A percentile compares a stretch with the other conserved stretches of the same genome.
These are phyloP conservation scores for Blastobotrys malaysiensis DNA, from an alignment of 1,139 yeast species.

Conservation along the genomic window DNA sequence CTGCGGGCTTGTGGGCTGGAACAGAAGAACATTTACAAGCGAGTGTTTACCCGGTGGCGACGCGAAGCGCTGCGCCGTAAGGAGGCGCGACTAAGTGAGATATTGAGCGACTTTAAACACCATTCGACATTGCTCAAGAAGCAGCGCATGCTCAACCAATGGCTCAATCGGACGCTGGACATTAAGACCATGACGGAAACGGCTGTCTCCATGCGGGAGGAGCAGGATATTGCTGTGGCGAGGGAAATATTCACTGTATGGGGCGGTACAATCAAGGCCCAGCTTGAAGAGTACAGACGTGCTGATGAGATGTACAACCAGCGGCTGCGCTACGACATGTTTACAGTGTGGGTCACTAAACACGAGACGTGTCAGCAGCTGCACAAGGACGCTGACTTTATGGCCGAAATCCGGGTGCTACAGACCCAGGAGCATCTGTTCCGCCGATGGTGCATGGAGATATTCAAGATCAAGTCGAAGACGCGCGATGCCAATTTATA, in stretches of 20 bases:
- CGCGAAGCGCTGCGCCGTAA: conserved; percentile 2
- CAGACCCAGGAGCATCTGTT: conserved; percentile 16
- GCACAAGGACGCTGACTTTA: conserved; percentile 14
- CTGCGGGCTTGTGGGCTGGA: conserved; percentile 10
- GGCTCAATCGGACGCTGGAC: conserved; percentile 4
- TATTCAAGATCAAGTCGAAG: conserved; percentile 22
- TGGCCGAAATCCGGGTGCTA: conserved; percentile 12
- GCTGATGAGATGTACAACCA: conserved; percentile 10
- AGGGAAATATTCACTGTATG: background rate
- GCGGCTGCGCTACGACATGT: conserved; percentile 1
- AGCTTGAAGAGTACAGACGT: background rate
- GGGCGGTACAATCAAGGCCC: conserved; percentile 5
- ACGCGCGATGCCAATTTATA: conserved; percentile 24
- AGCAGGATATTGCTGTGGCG: background rate
- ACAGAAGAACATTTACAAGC: background rate
- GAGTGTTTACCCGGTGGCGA: conserved; percentile 2
- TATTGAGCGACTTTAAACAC: background rate
- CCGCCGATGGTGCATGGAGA: conserved; percentile 24
- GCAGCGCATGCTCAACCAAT: background rate
- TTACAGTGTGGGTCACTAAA: conserved; percentile 10
- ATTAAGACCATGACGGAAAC: conserved; percentile 1
- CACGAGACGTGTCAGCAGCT: conserved; percentile 3
- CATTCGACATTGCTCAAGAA: background rate
- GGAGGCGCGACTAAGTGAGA: conserved; percentile 4
- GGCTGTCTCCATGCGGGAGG: conserved; percentile 1